These are phyloP conservation scores for Penicillium sp. DNA, from an alignment of 2,329 filamentous ascomycete species.

Conservation along the genomic window DNA sequence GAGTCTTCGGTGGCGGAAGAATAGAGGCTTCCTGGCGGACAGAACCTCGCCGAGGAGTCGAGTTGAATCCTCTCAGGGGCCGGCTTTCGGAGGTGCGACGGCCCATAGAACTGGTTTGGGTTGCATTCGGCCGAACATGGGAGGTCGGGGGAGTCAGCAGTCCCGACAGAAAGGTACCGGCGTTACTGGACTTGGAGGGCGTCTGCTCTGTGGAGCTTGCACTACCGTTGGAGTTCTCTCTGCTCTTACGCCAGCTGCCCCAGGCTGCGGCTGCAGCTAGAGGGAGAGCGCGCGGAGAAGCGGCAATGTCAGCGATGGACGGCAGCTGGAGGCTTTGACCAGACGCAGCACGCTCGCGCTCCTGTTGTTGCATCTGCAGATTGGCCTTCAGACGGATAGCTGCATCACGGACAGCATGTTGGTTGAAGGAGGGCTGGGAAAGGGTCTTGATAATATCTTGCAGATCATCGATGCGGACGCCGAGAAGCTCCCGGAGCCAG, in stretches of 20 bases:
- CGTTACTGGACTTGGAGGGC: constrained; percentile 55
- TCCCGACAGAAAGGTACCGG: constrained; percentile 65
- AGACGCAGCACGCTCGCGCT: constrained; percentile 77
- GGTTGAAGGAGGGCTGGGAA: constrained; percentile 68
- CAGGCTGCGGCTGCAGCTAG: constrained; percentile 93
- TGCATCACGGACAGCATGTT: constrained; percentile 75
- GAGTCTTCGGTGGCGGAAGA: constrained; percentile 43
- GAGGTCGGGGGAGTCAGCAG: constrained; percentile 86
- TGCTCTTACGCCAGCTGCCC: constrained; percentile 82
- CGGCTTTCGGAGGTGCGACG: constrained; percentile 34
- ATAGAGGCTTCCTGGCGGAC: constrained; percentile 29
- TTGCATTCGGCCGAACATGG: constrained; percentile 59
- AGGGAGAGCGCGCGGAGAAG: constrained; percentile 70
- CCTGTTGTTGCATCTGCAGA: constrained; percentile 95
- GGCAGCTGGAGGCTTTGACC: constrained; percentile 65
- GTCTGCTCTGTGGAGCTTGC: constrained; percentile 43
- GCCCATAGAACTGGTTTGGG: constrained; percentile 35
- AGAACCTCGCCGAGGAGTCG: constrained; percentile 28
- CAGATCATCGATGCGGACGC: constrained; percentile 83
- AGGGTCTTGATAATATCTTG: constrained; percentile 84
- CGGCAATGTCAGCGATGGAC: constrained; percentile 68
- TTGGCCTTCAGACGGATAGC: constrained; percentile 91
- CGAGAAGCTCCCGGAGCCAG: constrained; percentile 90
- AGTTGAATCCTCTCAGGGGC: constrained; percentile 30
- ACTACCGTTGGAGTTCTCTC: constrained; percentile 48